Evolutionary conservation across 768 basidiomycete genomes (phyloP).

Genomic region (Suillus lakei): DNA sequence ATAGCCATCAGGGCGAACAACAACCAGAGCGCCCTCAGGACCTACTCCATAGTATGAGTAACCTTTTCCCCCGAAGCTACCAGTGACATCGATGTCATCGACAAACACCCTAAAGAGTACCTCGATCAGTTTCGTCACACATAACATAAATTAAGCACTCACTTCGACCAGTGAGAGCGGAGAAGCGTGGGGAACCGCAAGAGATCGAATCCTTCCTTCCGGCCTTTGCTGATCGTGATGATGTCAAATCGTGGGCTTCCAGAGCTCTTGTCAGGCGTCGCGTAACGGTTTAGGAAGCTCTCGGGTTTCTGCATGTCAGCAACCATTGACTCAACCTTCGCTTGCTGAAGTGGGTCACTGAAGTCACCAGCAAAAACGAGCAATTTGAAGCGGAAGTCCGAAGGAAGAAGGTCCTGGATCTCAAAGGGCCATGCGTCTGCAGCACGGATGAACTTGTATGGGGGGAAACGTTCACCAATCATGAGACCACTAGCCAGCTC

Average conservation of each 20-base stretch:
- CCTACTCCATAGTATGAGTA: constrained; percentile 57
- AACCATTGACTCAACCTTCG: constrained; percentile 31
- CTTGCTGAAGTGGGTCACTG: constrained; percentile 24
- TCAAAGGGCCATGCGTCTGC: constrained; percentile 52
- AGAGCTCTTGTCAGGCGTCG: constrained; percentile 21
- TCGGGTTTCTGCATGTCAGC: constrained; percentile 28
- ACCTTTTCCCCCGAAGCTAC: constrained; percentile 53
- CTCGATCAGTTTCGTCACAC: background rate
- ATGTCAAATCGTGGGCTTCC: constrained; percentile 37
- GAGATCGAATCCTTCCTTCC: constrained; percentile 39
- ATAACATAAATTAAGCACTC: constrained; percentile 11
- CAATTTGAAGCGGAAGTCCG: constrained; percentile 55
- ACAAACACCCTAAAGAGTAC: constrained; percentile 53
- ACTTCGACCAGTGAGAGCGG: constrained; percentile 49
- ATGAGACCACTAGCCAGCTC: constrained; percentile 42
- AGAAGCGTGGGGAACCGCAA: constrained; percentile 37
- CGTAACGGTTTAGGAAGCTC: constrained; percentile 33
- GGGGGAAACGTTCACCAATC: constrained; percentile 56
- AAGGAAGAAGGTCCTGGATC: constrained; percentile 53
- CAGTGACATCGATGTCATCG: constrained; percentile 56
- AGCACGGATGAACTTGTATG: constrained; percentile 49
- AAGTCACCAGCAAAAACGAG: constrained; percentile 50
- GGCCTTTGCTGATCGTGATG: constrained; percentile 30
- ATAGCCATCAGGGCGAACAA: constrained; percentile 52
- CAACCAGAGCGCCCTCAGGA: constrained; percentile 31